Evolutionary conservation across 768 basidiomycete species (phyloP), one percentile per base, ranked within the genome.

Genomic region (Rhizopogon vesiculosus): DNA sequence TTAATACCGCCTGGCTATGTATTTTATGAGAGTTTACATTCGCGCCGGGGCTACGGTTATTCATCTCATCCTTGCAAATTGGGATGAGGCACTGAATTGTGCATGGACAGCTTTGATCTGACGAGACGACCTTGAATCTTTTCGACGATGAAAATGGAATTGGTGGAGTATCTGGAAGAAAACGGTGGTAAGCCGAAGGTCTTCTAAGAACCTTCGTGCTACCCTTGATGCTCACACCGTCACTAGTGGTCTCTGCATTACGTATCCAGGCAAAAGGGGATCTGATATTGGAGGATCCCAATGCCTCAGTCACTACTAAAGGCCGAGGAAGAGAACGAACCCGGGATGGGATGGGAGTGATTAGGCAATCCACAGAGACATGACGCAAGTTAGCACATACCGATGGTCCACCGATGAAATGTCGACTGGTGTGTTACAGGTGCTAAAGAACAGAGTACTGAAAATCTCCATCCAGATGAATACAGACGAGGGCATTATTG

Each of bases 261-360:
- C 31, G 31, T 7, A 7, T 4, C 5, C 31, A 31, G 31, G 6
- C 5, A 31, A 7, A 31, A 31, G 31, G 6, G 31, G 8, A 31
- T 31, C 29, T 81, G 1, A 67, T 72, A 67, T 85, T 84, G 41
- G 80, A 79, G 44, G 77, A 73, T 16, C 88, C 89, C 35, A 92
- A 75, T 4, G 79, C 76, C 67, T 93, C 90, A 0, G 89, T 80
- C 41, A 87, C 73, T 59, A 85, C 76, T 28, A 94, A 25, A 70
- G 1, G 85, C 77, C 1, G 90, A 78, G 69, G 92, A 93, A 72
- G 87, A 91, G 45, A 86, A 70, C 0, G 86, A 79, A 3, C 87
- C 46, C 35, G 19, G 7, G 5, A 48, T 13, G 5, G 18, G 12
- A 25, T 25, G 22, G 22, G 22, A 25, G 22, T 25, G 3, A 25